A percentile compares a stretch with the other conserved stretches of the same genome.
phyloP scores from a whole-genome alignment of 352 stramenopile genomes.

The Paralagenidium karlingii region DNA sequence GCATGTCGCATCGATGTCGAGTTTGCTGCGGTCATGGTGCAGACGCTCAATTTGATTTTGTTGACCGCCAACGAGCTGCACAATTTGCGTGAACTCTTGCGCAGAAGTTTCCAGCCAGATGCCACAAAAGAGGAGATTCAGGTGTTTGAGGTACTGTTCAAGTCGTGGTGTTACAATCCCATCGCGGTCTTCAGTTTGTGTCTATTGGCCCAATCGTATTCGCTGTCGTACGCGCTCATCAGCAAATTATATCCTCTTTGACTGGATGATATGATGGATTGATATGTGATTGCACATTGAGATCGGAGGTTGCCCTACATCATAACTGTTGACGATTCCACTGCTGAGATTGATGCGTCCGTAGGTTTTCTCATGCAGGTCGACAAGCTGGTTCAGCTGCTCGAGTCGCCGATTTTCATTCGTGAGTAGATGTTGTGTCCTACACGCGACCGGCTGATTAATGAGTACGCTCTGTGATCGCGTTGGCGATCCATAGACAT shows the following conservation, averaged over 20 bases:
- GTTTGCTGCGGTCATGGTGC: slow-evolving; percentile 98
- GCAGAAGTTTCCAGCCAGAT: slow-evolving; percentile 57
- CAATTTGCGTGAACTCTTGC: slow-evolving; percentile 64
- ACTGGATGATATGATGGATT: background rate
- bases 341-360: slow-evolving; percentile 93
- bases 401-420: slow-evolving; percentile 99
- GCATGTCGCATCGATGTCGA: slow-evolving; percentile 64
- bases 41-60: slow-evolving; percentile 98
- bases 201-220: slow-evolving; percentile 96
- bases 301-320: slow-evolving; percentile 25
- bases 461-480: background rate
- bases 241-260: slow-evolving; percentile 86
- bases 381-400: slow-evolving; percentile 98
- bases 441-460: background rate
- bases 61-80: slow-evolving; percentile 97
- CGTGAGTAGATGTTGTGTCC: slow-evolving; percentile 1
- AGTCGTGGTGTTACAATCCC: slow-evolving; percentile 97
- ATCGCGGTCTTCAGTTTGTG: slow-evolving; percentile 96
- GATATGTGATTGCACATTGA: slow-evolving; percentile 3
- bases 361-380: slow-evolving; percentile 99
- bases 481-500: slow-evolving; percentile 47
- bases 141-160: slow-evolving; percentile 78
- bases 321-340: slow-evolving; percentile 16
- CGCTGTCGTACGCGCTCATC: slow-evolving; percentile 92
- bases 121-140: slow-evolving; percentile 63